Evolutionary conservation across 208 protist genomes (phyloP).

Genomic region (Crithidia sp.): DNA sequence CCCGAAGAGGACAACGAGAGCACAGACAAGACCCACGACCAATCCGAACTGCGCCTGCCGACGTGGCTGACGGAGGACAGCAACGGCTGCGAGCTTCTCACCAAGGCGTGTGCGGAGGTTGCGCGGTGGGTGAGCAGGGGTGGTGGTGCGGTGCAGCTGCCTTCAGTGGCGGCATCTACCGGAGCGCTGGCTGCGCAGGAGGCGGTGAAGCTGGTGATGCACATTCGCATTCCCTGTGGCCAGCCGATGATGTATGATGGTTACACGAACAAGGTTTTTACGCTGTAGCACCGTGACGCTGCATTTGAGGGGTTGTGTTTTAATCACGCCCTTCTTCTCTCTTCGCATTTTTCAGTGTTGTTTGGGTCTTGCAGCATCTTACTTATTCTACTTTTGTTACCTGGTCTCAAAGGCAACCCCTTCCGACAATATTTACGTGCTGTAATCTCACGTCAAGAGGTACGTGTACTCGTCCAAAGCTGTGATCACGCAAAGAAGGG

Average conservation of each 20-base stretch:
- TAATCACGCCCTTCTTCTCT: neutral
- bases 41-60: neutral
- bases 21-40: too few relatives aligned
- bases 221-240: conserved; percentile 87
- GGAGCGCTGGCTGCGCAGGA: conserved; percentile 96
- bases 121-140: conserved; percentile 39
- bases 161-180: conserved; percentile 90
- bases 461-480: too few relatives aligned
- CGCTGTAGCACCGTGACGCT: neutral
- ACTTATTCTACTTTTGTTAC: too few relatives aligned
- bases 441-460: too few relatives aligned
- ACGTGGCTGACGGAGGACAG: conserved; percentile 1
- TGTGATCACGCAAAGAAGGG: too few relatives aligned
- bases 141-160: conserved; percentile 81
- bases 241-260: conserved; percentile 95
- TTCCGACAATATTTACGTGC: too few relatives aligned
- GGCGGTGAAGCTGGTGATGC: conserved; percentile 95
- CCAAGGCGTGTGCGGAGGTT: conserved; percentile 61
- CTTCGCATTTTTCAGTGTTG: conserved; percentile 1
- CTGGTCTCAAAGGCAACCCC: too few relatives aligned
- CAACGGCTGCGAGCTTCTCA: conserved; percentile 1
- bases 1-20: too few relatives aligned
- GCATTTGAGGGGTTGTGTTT: too few relatives aligned
- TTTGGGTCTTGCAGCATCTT: conserved; percentile 9
- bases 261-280: conserved; percentile 44